Conservation (phyloP, 1,139 yeast genomes). For the Zygoascus hellenicus region DNA sequence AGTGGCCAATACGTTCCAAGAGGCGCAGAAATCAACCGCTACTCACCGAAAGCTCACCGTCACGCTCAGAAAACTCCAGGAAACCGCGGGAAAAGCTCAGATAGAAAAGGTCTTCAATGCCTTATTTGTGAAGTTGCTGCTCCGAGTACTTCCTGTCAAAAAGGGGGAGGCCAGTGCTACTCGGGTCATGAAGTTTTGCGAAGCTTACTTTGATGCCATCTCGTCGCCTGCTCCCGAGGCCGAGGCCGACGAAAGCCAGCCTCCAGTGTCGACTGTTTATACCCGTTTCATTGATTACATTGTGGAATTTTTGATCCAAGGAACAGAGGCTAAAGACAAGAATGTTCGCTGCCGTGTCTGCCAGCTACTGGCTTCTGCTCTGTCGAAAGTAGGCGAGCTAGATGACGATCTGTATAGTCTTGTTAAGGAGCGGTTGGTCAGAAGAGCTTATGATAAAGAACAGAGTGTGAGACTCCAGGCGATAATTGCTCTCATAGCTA, state of each 20-base stretch:
- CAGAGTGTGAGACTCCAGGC: conserved; percentile 76
- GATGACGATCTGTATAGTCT: conserved; percentile 67
- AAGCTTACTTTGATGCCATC: conserved; percentile 48
- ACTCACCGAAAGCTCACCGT: conserved; percentile 73
- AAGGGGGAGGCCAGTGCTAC: conserved; percentile 72
- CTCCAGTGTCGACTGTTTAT: conserved; percentile 26
- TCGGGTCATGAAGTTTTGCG: conserved; percentile 66
- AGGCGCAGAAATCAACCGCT: conserved; percentile 66
- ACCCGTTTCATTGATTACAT: conserved; percentile 52
- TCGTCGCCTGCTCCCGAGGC: conserved; percentile 40
- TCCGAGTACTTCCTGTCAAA: conserved; percentile 61
- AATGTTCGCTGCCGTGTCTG: conserved; percentile 76
- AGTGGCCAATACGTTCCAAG: conserved; percentile 69
- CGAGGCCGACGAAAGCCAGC: conserved; percentile 38
- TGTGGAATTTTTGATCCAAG: conserved; percentile 62
- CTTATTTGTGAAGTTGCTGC: conserved; percentile 54
- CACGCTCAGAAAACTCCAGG: conserved; percentile 54
- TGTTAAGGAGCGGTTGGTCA: conserved; percentile 54
- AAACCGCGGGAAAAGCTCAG: conserved; percentile 48
- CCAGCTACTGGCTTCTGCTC: conserved; percentile 68
- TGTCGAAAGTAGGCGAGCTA: conserved; percentile 69
- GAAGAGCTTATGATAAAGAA: conserved; percentile 74
- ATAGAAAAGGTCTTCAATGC: conserved; percentile 54
- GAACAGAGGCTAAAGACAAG: conserved; percentile 70
- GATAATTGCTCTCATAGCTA: conserved; percentile 68